Evolutionary conservation across 2,329 filamentous ascomycete species (phyloP), one percentile per base, ranked within the genome.

Genomic region (Pseudocercospora pini-densiflorae): DNA sequence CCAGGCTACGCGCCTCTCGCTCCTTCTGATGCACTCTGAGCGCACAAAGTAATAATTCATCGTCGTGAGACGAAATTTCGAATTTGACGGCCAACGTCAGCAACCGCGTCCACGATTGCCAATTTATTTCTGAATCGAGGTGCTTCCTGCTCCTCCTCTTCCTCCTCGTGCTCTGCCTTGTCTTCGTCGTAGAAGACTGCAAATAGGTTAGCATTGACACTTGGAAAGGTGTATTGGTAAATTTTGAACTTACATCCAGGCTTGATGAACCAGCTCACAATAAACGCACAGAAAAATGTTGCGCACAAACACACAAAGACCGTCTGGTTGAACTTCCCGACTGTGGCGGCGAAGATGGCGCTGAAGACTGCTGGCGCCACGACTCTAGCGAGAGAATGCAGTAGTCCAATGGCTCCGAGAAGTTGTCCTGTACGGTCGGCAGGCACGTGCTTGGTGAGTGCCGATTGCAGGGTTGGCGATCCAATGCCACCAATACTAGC

Each of bases 391-490:
- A 97, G 80, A 0, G 93, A 91, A 79, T 98, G 94, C 65, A 98
- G 80, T 68, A 98, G 83, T 0, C 94, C 95, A 16, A 90, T 90
- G 1, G 93, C 94, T 23, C 95, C 95, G 0, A 99, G 85, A n/a
- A 98, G 82, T 77, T 95, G 89, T 0, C 95, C 95, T 0, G 95
- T 90, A 55, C 87, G 87, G 69, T 95, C 91, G 0, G 89, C 84
- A 0, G 94, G 92, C 0, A 98, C 90, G 77, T 98, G 95, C 77
- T 97, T 98, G 21, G 93, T 97, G 59, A 97, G 82, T 0, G 91
- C 87, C 1, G 92, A 90, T 75, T 97, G 93, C 59, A 97, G 84
- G 0, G 92, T 95, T 1, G 95, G 94, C 40, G 90, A 90, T 0
- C 91, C 94, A 54, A 98, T 89, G 1, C 94, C 94, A 24, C 94